These are phyloP conservation scores for Fusarium fracticaudum DNA, from an alignment of 2,329 filamentous ascomycete genomes.

Conservation along the genomic window DNA sequence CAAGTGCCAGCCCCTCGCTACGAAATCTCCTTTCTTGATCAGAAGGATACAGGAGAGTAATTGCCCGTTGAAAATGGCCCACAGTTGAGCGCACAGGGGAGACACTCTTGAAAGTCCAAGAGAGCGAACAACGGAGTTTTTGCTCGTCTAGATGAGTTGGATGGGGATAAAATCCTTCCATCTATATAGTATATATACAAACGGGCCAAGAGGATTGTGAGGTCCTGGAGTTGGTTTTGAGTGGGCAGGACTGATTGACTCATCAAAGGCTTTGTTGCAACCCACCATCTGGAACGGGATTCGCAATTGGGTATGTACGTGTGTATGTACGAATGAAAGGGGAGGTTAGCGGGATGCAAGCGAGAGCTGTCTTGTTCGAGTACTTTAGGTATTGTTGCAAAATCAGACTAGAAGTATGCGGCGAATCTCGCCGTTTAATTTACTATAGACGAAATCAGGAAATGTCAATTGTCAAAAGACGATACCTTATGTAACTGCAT, in stretches of 20 bases:
- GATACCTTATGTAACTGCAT: not conserved
- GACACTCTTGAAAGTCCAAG: not conserved
- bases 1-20: constrained; percentile 80
- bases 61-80: not conserved
- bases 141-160: not conserved
- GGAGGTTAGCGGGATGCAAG: not conserved
- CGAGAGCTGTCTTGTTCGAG: constrained; percentile 13
- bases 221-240: not conserved
- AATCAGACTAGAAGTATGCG: constrained; percentile 13
- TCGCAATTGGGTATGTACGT: constrained; percentile 22
- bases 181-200: not conserved
- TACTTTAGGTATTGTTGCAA: not conserved
- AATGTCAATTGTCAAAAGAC: not conserved
- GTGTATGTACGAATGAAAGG: constrained; percentile 1
- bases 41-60: not conserved
- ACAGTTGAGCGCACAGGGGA: not conserved
- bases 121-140: not conserved
- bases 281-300: not conserved
- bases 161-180: not conserved
- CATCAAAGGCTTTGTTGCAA: not conserved
- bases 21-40: constrained; percentile 75
- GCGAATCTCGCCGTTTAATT: not conserved
- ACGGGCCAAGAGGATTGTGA: not conserved
- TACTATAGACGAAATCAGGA: constrained; percentile 19
- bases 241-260: constrained; percentile 5